Conservation (phyloP, 2,329 filamentous ascomycete genomes). For the Neopestalotiopsis sp. region DNA sequence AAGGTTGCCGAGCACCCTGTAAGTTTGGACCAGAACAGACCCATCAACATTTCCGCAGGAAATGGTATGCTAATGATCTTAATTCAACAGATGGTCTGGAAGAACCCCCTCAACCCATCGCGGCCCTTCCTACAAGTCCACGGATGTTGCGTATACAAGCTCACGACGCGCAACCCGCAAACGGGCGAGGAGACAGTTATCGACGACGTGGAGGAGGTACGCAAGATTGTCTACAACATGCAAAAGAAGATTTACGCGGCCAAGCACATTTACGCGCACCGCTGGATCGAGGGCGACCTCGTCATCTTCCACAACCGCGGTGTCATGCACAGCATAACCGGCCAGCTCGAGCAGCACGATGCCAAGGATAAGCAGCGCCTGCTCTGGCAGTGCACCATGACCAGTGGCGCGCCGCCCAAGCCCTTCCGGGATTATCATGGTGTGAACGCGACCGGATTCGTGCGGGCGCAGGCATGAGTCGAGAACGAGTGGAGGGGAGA, state of each 20-base stretch:
- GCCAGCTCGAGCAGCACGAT: neutral
- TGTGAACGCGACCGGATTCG: neutral
- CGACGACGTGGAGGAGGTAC: constrained; percentile 9
- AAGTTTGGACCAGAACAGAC: neutral
- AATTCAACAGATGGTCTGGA: neutral
- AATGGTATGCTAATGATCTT: neutral
- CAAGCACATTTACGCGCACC: constrained; percentile 7
- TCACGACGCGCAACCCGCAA: neutral
- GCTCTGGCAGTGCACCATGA: constrained; percentile 9
- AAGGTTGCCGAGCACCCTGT: constrained; percentile 6
- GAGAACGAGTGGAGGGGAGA: neutral
- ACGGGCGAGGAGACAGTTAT: neutral
- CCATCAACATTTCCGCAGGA: neutral
- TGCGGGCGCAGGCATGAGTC: neutral
- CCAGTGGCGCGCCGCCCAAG: neutral
- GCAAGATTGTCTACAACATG: constrained; percentile 1
- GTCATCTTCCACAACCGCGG: constrained; percentile 12
- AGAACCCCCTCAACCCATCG: neutral
- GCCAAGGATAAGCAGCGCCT: neutral
- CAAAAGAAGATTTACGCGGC: constrained; percentile 3
- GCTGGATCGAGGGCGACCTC: constrained; percentile 6
- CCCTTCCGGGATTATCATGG: neutral
- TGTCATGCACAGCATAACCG: constrained; percentile 9
- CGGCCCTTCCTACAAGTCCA: constrained; percentile 6
- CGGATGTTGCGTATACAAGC: constrained; percentile 9